Percentiles rank a stretch among this genome's conserved stretches.
Evolutionary conservation across 306 rosid genomes (phyloP).

Genomic region (Nissolia schottii): DNA sequence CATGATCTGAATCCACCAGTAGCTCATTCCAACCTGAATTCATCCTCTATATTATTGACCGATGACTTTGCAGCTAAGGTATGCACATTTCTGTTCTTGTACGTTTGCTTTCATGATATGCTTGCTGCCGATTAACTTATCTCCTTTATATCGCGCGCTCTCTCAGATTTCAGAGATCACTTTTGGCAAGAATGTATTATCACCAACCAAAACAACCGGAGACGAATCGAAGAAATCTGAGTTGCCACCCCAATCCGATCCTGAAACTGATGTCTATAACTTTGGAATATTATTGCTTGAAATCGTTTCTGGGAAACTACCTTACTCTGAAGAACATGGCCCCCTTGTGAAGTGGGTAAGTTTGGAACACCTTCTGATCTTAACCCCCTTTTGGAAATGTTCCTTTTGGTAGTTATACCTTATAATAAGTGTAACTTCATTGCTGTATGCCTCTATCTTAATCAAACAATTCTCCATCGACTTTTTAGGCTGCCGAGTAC

Average conservation of each 20-base stretch:
- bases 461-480: neutral
- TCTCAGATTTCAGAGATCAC: conserved; percentile 59
- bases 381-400: neutral
- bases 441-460: neutral
- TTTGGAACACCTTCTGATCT: neutral
- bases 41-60: conserved; percentile 59
- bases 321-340: conserved; percentile 68
- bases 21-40: conserved; percentile 54
- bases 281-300: conserved; percentile 79
- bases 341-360: conserved; percentile 68
- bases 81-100: neutral
- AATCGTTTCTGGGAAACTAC: conserved; percentile 70
- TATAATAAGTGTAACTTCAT: neutral
- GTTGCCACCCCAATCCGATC: conserved; percentile 61
- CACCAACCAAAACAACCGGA: conserved; percentile 23
- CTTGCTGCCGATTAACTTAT: neutral
- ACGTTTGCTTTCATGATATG: neutral
- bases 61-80: conserved; percentile 99
- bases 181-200: conserved; percentile 28
- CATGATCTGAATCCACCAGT: conserved; percentile 91
- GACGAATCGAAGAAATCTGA: conserved; percentile 43
- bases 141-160: conserved; percentile 7
- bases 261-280: conserved; percentile 66
- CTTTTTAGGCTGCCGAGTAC: conserved; percentile 60
- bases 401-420: neutral